Percentiles rank a stretch among this genome's conserved stretches.
Conservation (phyloP, 176 grass and related monocot genomes). For the Thinopyrum elongatum region DNA sequence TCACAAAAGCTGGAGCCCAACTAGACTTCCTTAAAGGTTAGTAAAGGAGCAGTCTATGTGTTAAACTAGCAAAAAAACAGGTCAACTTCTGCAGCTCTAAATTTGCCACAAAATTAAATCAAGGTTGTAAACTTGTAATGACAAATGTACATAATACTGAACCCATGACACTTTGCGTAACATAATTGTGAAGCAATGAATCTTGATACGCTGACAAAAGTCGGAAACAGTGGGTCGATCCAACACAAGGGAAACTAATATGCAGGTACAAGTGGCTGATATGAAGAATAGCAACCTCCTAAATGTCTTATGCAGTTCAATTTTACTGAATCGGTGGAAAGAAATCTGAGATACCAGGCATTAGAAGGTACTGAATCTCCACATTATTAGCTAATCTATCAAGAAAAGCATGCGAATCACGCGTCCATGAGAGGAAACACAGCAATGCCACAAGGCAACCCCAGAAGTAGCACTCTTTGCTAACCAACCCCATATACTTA, state of each 20-base stretch:
- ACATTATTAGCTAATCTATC: background rate
- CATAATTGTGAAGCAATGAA: background rate
- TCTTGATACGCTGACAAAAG: background rate
- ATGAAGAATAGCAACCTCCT: background rate
- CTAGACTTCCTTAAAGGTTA: background rate
- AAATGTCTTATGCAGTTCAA: background rate
- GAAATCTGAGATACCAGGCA: background rate
- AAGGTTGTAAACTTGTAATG: background rate
- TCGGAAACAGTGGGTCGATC: background rate
- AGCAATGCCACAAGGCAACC: background rate
- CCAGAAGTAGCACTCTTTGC: background rate
- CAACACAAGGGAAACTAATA: background rate
- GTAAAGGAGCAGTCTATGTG: background rate
- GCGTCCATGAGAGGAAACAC: background rate
- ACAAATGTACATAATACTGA: background rate
- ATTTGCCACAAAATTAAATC: background rate
- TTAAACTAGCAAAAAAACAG: background rate
- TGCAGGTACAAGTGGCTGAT: background rate
- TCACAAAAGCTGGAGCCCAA: background rate
- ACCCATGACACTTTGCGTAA: background rate
- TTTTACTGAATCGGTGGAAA: background rate
- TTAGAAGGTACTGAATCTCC: background rate
- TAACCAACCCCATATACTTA: slow-evolving; percentile 23
- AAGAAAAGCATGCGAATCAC: slow-evolving; percentile 9
- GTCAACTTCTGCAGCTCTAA: background rate